These are phyloP conservation scores for Trichothecium sympodiale DNA, from an alignment of 2,329 filamentous ascomycete species.

Conservation along the genomic window DNA sequence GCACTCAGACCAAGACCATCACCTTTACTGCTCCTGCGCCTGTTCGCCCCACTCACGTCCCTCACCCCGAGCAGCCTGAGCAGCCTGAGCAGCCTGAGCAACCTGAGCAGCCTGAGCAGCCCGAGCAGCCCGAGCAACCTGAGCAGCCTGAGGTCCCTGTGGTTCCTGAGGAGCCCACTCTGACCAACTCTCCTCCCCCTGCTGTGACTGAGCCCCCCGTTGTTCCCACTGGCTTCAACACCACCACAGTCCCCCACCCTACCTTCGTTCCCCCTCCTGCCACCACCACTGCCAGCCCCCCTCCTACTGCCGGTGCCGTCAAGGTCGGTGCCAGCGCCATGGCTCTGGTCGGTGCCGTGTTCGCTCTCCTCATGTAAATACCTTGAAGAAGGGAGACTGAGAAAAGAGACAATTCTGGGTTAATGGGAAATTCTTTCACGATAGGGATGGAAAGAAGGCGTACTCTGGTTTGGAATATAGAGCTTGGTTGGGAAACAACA, in stretches of 20 bases:
- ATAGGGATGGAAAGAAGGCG: not conserved
- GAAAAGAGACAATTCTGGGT: not conserved
- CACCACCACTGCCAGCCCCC: conserved; percentile 6
- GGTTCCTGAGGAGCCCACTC: conserved; percentile 2
- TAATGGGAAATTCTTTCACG: not conserved
- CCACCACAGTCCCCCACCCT: conserved; percentile 6
- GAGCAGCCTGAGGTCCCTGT: not conserved
- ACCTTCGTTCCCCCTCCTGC: not conserved
- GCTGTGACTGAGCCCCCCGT: not conserved
- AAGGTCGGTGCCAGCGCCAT: conserved; percentile 10
- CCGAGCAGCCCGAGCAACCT: not conserved
- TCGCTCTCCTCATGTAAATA: conserved; percentile 11
- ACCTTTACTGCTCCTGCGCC: conserved; percentile 1
- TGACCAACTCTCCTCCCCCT: not conserved
- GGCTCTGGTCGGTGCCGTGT: conserved; percentile 9
- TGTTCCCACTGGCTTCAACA: conserved; percentile 4
- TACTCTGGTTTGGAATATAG: not conserved
- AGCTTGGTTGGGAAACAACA: not conserved
- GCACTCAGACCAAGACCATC: conserved; percentile 1
- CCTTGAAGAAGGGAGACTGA: not conserved
- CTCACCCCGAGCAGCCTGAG: conserved; percentile 1
- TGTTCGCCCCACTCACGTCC: not conserved
- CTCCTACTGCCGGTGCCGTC: conserved; percentile 8
- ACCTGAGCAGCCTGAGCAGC: not conserved
- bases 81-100: conserved; percentile 6